These are phyloP conservation scores for Antrodiella citrinella DNA, from an alignment of 768 basidiomycete genomes.

Conservation along the genomic window DNA sequence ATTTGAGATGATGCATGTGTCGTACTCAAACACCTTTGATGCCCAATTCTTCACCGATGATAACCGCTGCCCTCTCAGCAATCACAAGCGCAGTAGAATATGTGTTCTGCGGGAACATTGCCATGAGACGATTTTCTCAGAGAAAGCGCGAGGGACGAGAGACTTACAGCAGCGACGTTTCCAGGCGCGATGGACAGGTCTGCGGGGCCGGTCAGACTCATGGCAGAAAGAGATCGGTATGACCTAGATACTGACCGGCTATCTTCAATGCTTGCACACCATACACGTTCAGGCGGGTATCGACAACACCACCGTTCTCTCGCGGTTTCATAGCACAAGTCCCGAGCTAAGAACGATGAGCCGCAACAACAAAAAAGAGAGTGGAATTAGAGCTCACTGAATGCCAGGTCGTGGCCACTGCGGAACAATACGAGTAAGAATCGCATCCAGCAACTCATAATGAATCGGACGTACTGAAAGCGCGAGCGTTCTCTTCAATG, in stretches of 20 bases:
- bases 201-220: constrained; percentile 2
- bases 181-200: constrained; percentile 32
- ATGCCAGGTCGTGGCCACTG: constrained; percentile 26
- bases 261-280: constrained; percentile 51
- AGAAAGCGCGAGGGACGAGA: background rate
- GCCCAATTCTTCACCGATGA: constrained; percentile 48
- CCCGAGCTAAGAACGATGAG: constrained; percentile 42
- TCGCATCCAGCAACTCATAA: background rate
- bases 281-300: constrained; percentile 55
- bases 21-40: constrained; percentile 17
- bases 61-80: constrained; percentile 54
- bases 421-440: background rate
- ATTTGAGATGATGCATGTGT: too few relatives aligned
- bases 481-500: constrained; percentile 22
- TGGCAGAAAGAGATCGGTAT: background rate
- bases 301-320: constrained; percentile 51
- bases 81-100: constrained; percentile 36
- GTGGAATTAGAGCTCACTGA: constrained; percentile 16
- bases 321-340: constrained; percentile 64
- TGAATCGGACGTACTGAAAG: constrained; percentile 10
- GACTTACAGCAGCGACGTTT: constrained; percentile 27
- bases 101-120: constrained; percentile 25
- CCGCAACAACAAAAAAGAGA: background rate
- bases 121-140: background rate
- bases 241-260: constrained; percentile 30